Evolutionary conservation across 805 yeast species (phyloP).

Genomic region (Kodamaea fukazawae): DNA sequence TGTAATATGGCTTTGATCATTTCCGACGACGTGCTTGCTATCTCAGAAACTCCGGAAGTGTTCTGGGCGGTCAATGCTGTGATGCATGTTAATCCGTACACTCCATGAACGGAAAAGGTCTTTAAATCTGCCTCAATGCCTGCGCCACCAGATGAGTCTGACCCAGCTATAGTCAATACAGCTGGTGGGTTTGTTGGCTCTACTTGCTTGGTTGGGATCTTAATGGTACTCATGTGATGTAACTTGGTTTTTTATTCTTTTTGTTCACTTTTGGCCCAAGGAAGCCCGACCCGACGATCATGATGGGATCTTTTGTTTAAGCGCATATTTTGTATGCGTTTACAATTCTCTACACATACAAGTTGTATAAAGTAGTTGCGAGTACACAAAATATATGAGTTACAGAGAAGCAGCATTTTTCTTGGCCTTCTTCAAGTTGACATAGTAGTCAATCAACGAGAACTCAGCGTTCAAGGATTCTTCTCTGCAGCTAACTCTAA

Average conservation of each 20-base stretch:
- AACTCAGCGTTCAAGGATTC: slow-evolving; percentile 75
- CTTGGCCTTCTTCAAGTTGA: slow-evolving; percentile 18
- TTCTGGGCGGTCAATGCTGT: slow-evolving; percentile 83
- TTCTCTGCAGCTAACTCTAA: slow-evolving; percentile 77
- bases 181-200: slow-evolving; percentile 12
- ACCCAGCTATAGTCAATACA: slow-evolving; percentile 55
- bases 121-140: slow-evolving; percentile 89
- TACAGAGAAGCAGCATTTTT: not conserved
- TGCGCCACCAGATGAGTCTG: slow-evolving; percentile 88
- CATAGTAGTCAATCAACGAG: slow-evolving; percentile 63
- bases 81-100: slow-evolving; percentile 74
- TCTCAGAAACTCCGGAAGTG: slow-evolving; percentile 46
- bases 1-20: slow-evolving; percentile 50
- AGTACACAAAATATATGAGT: not conserved
- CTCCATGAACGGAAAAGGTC: slow-evolving; percentile 70
- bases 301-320: not conserved
- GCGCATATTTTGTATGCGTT: slow-evolving; percentile 1
- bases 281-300: too few relatives aligned
- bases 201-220: not conserved
- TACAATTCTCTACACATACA: not conserved
- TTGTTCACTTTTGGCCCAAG: too few relatives aligned
- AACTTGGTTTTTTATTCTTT: not conserved
- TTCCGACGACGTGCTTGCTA: slow-evolving; percentile 41
- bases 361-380: not conserved
- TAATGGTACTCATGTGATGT: not conserved